Evolutionary conservation across 768 basidiomycete species (phyloP).

Genomic region (Boletus coccyginus): DNA sequence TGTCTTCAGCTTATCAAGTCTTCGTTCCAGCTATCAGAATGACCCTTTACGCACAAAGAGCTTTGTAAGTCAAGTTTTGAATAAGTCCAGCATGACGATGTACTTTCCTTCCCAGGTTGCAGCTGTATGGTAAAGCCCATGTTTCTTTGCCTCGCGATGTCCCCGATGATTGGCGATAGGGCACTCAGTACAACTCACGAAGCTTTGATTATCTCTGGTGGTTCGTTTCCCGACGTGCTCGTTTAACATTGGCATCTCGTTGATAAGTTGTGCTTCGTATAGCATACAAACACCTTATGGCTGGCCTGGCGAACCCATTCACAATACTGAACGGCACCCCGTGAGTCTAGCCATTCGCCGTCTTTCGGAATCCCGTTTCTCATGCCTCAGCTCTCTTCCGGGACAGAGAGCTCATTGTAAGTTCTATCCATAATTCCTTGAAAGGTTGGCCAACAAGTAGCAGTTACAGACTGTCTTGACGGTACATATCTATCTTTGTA

Average conservation of each 20-base stretch:
- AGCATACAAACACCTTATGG: conserved; percentile 10
- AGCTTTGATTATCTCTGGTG: neutral
- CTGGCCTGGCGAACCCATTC: neutral
- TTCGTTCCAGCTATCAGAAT: neutral
- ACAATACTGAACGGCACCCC: neutral
- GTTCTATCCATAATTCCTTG: neutral
- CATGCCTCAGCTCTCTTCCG: neutral
- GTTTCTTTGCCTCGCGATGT: rapidly evolving
- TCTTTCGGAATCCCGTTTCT: neutral
- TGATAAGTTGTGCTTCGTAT: neutral
- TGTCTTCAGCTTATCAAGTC: neutral
- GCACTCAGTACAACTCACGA: conserved; percentile 5
- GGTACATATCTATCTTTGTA: neutral
- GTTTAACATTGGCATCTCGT: no score
- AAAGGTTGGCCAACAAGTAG: neutral
- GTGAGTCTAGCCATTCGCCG: neutral
- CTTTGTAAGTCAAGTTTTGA: conserved; percentile 3
- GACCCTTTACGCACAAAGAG: conserved; percentile 3
- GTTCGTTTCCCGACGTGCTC: neutral
- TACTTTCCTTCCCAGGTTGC: conserved; percentile 2
- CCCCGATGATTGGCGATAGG: neutral
- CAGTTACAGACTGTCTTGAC: conserved; percentile 7
- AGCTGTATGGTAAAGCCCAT: conserved; percentile 3
- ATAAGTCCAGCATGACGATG: neutral
- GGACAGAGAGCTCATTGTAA: conserved; percentile 8